These are phyloP conservation scores for Aspergillus carbonarius DNA, from an alignment of 2,329 filamentous ascomycete genomes.

Conservation along the genomic window DNA sequence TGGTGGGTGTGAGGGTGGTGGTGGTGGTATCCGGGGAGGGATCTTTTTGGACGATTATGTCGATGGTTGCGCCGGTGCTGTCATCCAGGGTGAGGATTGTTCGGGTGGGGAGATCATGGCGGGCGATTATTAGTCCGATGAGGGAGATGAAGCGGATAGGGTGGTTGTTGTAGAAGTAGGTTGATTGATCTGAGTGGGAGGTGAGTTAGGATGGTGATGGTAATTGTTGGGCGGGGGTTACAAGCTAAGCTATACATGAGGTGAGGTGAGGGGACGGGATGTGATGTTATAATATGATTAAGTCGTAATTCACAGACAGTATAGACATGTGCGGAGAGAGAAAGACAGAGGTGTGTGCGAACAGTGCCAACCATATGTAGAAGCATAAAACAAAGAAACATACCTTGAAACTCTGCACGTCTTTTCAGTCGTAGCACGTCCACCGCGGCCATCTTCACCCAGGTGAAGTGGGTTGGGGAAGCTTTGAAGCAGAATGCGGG, in stretches of 20 bases:
- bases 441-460: conserved; percentile 60
- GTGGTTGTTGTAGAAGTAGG: conserved; percentile 69
- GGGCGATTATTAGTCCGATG: conserved; percentile 66
- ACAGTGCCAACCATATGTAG: neutral
- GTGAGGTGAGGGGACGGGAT: too few relatives aligned
- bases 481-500: conserved; percentile 60
- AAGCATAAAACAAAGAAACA: neutral
- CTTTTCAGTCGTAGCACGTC: conserved; percentile 55
- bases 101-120: conserved; percentile 55
- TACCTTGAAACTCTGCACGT: conserved; percentile 54
- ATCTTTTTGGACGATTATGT: conserved; percentile 50
- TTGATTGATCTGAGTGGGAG: conserved; percentile 48
- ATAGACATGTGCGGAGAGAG: neutral
- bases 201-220: too few relatives aligned
- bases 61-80: conserved; percentile 58
- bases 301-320: neutral
- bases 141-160: conserved; percentile 74
- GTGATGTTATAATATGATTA: too few relatives aligned
- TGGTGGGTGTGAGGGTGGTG: conserved; percentile 22
- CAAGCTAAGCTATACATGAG: too few relatives aligned
- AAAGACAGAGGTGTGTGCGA: neutral
- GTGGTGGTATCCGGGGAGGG: neutral
- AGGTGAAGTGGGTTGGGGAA: conserved; percentile 62
- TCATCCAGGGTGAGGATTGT: conserved; percentile 60
- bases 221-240: too few relatives aligned